Evolutionary conservation across 768 basidiomycete genomes (phyloP), one percentile per base, ranked within the genome.

Genomic region (Leccinum truebloodii): DNA sequence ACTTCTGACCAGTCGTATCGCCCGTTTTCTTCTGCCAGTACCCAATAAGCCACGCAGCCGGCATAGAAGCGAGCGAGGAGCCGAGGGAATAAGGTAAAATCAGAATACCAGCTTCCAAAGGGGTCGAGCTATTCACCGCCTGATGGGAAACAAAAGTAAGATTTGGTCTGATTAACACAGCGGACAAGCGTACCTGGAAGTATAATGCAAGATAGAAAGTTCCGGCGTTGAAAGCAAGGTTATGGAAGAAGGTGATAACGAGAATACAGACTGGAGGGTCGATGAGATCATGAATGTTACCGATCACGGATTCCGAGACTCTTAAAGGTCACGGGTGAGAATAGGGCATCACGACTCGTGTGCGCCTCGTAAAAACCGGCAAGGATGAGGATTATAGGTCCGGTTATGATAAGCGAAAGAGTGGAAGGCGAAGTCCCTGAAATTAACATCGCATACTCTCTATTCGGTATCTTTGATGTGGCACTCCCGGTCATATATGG

Each of bases 171-270:
- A 58, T 53, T 18, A n/a, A 55, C 32, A 58, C 52, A 48, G 54
- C 10, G 46, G 56, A 55, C 52, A 37, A 55, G 32, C 78, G 39
- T 63, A 90, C 92, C 81, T 94, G 92, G 74, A 84, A 93, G 72
- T 86, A 94, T 24, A 94, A 73, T 0, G 91, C 89, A 51, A 94
- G 83, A 75, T 92, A 94, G 76, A 90, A 94, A 6, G 92, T 94
- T 53, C 90, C 92, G 34, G 92, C 84, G 63, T 84, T 93, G 73
- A 92, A 94, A 16, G 86, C 86, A 63, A 93, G 81, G 69, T 91
- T 92, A 72, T 94, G 92, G 57, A 94, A 79, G 76, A 93, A 92
- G 18, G 84, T 84, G 60, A 90, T 80, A 18, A 85, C 54, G 34
- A 94, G 82, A 51, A 90, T 79, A 59, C 81, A 80, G 62, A 86